Conservation (phyloP, 139 green algal species). For the Yamagishiella unicocca region DNA sequence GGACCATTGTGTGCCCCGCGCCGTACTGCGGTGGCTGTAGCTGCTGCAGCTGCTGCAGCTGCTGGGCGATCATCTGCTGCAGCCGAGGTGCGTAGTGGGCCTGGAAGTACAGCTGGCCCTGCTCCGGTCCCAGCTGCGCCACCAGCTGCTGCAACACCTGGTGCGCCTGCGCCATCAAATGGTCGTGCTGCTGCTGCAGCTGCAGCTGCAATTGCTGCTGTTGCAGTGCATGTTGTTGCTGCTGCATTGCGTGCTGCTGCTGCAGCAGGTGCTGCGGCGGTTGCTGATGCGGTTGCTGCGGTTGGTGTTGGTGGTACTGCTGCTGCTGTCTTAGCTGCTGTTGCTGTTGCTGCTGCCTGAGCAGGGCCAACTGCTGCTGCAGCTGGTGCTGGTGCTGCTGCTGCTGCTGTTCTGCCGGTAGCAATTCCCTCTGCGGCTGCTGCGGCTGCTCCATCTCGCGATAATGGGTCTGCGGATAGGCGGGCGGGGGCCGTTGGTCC, state of each 20-base stretch:
- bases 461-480: no score
- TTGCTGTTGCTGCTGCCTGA: background rate
- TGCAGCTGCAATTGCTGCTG: background rate
- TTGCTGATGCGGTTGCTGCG: background rate
- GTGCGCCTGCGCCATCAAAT: background rate
- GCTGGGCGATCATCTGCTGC: background rate
- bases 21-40: background rate
- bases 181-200: background rate
- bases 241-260: background rate
- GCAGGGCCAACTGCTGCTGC: background rate
- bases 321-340: background rate
- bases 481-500: no score
- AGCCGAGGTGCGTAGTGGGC: background rate
- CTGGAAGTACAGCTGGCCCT: background rate
- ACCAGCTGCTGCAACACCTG: background rate
- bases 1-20: no score
- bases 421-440: background rate
- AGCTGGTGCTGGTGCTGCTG: background rate
- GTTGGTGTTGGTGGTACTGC: background rate
- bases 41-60: background rate
- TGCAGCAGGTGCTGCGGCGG: background rate
- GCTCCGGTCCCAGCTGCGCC: background rate
- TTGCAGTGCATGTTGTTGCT: background rate
- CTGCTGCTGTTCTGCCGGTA: background rate
- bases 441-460: background rate